Base-by-base conservation (phyloP, 768 basidiomycete genomes). In the Leccinum truebloodii region DNA sequence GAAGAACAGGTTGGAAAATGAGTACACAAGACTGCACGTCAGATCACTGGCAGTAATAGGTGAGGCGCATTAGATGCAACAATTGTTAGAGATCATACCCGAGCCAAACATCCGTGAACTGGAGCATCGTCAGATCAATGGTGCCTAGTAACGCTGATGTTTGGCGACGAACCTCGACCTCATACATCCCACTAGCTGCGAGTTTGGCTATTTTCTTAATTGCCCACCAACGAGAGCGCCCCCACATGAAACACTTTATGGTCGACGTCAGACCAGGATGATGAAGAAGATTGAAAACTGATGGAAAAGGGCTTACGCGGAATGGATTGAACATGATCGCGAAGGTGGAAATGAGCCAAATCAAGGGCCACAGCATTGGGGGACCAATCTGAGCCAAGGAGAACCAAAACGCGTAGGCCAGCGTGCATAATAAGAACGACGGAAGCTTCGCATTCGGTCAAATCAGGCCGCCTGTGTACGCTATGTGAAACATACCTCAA, bases 101-200 rank as follows among this genome's bases (percentile, higher is more conserved):
- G 71, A 94, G 80, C 92, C 92, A 94, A 84, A 94, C 92, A 78
- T 93, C 92, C 16, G 87, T 75, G 71, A 94, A 94, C 87, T 90
- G 59, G 1, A 49, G 53, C 28, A 37, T 18, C 32, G 54, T 65
- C 61, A 62, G 61, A 60, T 34, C 51, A 41, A 3, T 32, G 44
- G 14, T 46, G 28, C 34, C 10, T 28, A n/a, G 54, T 52, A 39
- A 54, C 32, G 50, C 35, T 39, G 14, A 30, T 20, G 53, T 34
- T 30, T 14, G 34, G 18, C 10, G 35, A 63, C 59, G 67, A 64
- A 91, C 91, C 81, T 94, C 93, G 59, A 95, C 94, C 13, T 78
- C 80, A 54, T 81, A 82, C 34, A 78, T 79, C 3, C 95, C 95
- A 20, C 92, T 86, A 9, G 83, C 71, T 24, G 91, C 76, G 22